Base-by-base conservation (phyloP, 805 yeast genomes). In the Torulaspora microellipsoides region DNA sequence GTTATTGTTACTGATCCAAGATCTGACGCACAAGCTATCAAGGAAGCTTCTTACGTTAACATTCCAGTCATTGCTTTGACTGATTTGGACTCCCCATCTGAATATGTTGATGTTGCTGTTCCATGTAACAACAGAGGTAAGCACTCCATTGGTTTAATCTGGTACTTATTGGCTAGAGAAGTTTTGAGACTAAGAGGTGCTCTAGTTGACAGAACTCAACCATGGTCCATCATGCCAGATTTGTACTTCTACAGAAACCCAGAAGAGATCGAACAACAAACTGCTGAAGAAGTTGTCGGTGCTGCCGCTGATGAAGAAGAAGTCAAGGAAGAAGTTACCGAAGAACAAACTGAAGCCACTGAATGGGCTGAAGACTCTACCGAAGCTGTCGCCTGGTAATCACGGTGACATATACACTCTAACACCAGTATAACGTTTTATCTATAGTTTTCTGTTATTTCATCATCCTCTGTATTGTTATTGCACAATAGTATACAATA, bases 161-260 rank as follows among this genome's bases (percentile, higher is more conserved):
- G 99, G 99, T 93, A 95, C 95, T 80, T 93, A 77, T 74, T 93
- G 66, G 93, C 99, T 69, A 88, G 99, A 79, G 99, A 93, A 80
- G 98, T 93, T 66, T 83, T 93, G 72, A 88, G 99, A 81, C 85
- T 93, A 76, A 86, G 96, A 80, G 99, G 99, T 71, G 83, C 89
- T 70, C 76, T 93, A 64, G 89, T 95, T 71, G 85, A 86, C 87
- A 89, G 99, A 83, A 71, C 85, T 62, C 87, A 93, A 75, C 83
- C 85, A 74, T 93, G 99, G 99, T 78, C 95, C 64, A 93, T 93
- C 72, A 93, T 93, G 99, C 98, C 98, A 75, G 99, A 93, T 80
- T 83, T 93, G 75, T 93, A 90, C 90, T 93, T 93, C 90, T 93
- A 93, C 97, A 93, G 99, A 84, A 96, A 93, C 80, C 99, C 99